These are phyloP conservation scores for Coprinopsis cinerea DNA, from an alignment of 768 basidiomycete genomes.

Conservation along the genomic window DNA sequence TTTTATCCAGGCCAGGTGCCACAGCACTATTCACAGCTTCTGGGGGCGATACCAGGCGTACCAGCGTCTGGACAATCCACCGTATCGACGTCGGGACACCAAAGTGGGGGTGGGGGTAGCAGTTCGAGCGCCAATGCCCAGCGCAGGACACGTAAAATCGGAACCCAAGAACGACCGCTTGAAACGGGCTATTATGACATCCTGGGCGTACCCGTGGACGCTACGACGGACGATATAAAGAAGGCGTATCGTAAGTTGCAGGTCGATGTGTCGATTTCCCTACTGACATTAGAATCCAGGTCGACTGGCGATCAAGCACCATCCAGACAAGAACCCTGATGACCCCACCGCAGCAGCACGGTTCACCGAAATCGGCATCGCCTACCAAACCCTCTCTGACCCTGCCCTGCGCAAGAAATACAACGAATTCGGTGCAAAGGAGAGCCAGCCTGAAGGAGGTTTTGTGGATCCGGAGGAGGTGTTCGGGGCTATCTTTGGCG, in stretches of 20 bases:
- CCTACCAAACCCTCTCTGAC: slow-evolving; percentile 83
- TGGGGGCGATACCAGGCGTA: slow-evolving; percentile 13
- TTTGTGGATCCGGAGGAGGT: slow-evolving; percentile 84
- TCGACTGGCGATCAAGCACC: slow-evolving; percentile 82
- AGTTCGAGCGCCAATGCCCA: slow-evolving; percentile 19
- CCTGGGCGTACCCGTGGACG: slow-evolving; percentile 67
- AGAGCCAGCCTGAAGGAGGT: slow-evolving; percentile 77
- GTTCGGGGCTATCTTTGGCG: slow-evolving; percentile 83
- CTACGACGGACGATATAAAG: slow-evolving; percentile 82
- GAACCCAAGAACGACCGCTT: slow-evolving; percentile 81
- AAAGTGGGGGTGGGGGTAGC: slow-evolving; percentile 5
- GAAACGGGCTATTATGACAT: slow-evolving; percentile 92
- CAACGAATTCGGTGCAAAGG: slow-evolving; percentile 87
- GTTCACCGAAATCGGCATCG: slow-evolving; percentile 90
- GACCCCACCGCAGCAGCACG: slow-evolving; percentile 81
- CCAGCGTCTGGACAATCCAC: slow-evolving; percentile 14
- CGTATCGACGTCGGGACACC: slow-evolving; percentile 5
- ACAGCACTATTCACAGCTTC: slow-evolving; percentile 15
- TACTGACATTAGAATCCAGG: slow-evolving; percentile 35
- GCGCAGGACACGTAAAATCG: slow-evolving; percentile 70
- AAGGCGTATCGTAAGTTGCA: slow-evolving; percentile 73
- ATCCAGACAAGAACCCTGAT: slow-evolving; percentile 89
- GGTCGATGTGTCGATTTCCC: slow-evolving; percentile 5
- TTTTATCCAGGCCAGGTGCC: slow-evolving; percentile 63
- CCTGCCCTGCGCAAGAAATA: slow-evolving; percentile 72